A percentile compares a stretch with the other conserved stretches of the same genome.
phyloP scores from a whole-genome alignment of 331 rosid genomes.

The Malus hybrid region DNA sequence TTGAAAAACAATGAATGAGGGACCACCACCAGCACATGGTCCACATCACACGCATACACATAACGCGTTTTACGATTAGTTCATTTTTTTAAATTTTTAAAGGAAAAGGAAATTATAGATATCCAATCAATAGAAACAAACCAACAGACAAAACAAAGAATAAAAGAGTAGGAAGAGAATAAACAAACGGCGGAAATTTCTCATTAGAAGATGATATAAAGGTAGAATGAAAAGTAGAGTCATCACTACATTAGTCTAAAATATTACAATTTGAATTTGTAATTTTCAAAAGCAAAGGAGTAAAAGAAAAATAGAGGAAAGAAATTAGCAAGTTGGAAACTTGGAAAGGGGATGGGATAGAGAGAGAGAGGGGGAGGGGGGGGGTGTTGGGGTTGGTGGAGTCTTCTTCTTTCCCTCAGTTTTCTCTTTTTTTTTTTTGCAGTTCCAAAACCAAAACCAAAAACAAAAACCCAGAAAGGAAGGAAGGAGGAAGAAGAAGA shows the following conservation, averaged over 20 bases:
- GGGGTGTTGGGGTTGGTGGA: neutral
- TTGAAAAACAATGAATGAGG: neutral
- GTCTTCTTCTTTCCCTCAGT: constrained; percentile 3
- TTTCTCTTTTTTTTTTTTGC: neutral
- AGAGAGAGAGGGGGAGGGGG: neutral
- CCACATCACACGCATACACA: neutral
- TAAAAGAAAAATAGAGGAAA: neutral
- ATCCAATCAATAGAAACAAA: too few relatives aligned
- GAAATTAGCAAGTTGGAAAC: neutral
- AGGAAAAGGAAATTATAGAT: too few relatives aligned
- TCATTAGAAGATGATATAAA: too few relatives aligned
- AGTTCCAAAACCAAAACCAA: neutral
- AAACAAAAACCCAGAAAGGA: too few relatives aligned
- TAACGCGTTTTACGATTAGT: neutral
- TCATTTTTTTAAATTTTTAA: neutral
- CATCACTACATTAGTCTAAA: too few relatives aligned
- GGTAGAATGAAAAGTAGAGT: too few relatives aligned
- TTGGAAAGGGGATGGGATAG: neutral
- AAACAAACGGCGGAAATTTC: neutral
- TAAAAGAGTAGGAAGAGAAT: neutral
- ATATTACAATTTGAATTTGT: neutral
- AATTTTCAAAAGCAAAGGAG: neutral
- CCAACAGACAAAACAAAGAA: neutral
- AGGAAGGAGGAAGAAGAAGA: neutral
- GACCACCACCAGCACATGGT: neutral